Percentiles rank a stretch among this genome's conserved stretches.
Conservation (phyloP, 768 basidiomycete genomes). For the Leccinum boreale region DNA sequence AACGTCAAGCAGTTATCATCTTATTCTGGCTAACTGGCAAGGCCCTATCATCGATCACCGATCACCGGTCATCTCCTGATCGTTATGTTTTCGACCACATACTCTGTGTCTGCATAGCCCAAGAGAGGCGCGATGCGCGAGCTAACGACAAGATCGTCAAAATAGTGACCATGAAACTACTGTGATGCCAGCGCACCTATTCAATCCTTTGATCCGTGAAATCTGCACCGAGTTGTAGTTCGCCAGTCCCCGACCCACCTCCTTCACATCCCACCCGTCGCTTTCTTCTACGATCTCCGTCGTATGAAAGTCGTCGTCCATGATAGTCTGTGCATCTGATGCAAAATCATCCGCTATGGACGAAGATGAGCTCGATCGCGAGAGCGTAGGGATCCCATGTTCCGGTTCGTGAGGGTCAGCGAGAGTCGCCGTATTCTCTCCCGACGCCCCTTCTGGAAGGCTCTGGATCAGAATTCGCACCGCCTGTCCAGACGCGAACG, state of each 20-base stretch:
- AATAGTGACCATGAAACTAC: neutral
- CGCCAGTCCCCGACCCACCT: conserved; percentile 91
- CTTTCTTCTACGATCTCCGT: conserved; percentile 36
- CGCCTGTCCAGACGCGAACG: conserved; percentile 93
- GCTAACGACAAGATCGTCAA: conserved; percentile 40
- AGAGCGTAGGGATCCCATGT: conserved; percentile 32
- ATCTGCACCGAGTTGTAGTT: conserved; percentile 97
- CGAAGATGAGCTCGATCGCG: conserved; percentile 37
- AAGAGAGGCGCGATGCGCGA: conserved; percentile 75
- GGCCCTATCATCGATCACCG: neutral
- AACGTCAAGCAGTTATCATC: neutral
- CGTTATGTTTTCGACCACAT: conserved; percentile 94
- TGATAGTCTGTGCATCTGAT: conserved; percentile 20
- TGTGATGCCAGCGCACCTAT: conserved; percentile 61
- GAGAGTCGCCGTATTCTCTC: conserved; percentile 28
- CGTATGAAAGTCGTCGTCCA: conserved; percentile 32
- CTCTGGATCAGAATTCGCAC: conserved; percentile 73
- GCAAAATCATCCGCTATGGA: conserved; percentile 28
- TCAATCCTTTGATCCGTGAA: conserved; percentile 78
- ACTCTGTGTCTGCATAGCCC: conserved; percentile 95
- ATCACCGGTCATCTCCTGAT: conserved; percentile 40
- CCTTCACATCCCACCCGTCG: conserved; percentile 69
- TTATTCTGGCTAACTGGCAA: neutral
- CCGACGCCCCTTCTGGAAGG: conserved; percentile 20
- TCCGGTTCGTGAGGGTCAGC: conserved; percentile 18